A percentile compares a stretch with the other conserved stretches of the same genome.
phyloP scores from a whole-genome alignment of 495 filamentous ascomycete species.

The Penicillium robsamsonii region DNA sequence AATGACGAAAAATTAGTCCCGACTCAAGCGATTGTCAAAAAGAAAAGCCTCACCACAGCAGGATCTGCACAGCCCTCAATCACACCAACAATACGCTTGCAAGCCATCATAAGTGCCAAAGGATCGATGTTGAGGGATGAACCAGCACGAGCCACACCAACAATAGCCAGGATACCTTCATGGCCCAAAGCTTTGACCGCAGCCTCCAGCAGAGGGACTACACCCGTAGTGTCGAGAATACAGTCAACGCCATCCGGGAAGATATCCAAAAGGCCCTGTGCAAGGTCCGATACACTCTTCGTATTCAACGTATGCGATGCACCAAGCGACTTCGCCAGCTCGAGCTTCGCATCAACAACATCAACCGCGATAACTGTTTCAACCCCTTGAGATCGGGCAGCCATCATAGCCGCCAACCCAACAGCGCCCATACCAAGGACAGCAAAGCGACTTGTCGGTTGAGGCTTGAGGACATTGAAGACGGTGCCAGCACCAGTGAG shows the following conservation, averaged over 20 bases:
- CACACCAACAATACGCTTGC: constrained; percentile 31
- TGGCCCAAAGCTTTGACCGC: constrained; percentile 35
- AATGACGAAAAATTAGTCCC: neutral
- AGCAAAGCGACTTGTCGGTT: constrained; percentile 21
- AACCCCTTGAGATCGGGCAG: constrained; percentile 24
- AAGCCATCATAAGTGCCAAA: constrained; percentile 25
- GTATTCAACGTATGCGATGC: constrained; percentile 43
- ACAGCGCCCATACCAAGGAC: constrained; percentile 46
- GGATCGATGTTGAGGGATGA: constrained; percentile 30
- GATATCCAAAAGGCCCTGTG: constrained; percentile 22
- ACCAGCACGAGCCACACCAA: constrained; percentile 41
- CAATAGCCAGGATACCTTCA: constrained; percentile 39
- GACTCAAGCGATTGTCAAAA: neutral
- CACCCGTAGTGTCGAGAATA: constrained; percentile 44
- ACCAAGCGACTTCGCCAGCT: constrained; percentile 40
- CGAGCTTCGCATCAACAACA: constrained; percentile 39
- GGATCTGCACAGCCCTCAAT: constrained; percentile 31
- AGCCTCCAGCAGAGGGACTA: constrained; percentile 29
- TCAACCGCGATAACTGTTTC: constrained; percentile 43
- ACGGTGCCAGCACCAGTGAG: constrained; percentile 48
- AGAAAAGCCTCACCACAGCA: constrained; percentile 18
- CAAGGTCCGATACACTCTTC: constrained; percentile 22
- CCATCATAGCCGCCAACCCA: constrained; percentile 41
- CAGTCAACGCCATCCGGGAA: constrained; percentile 36
- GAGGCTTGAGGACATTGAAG: constrained; percentile 37